These are phyloP conservation scores for Porogramme epimiltina DNA, from an alignment of 1,284 basidiomycete genomes.

Conservation along the genomic window DNA sequence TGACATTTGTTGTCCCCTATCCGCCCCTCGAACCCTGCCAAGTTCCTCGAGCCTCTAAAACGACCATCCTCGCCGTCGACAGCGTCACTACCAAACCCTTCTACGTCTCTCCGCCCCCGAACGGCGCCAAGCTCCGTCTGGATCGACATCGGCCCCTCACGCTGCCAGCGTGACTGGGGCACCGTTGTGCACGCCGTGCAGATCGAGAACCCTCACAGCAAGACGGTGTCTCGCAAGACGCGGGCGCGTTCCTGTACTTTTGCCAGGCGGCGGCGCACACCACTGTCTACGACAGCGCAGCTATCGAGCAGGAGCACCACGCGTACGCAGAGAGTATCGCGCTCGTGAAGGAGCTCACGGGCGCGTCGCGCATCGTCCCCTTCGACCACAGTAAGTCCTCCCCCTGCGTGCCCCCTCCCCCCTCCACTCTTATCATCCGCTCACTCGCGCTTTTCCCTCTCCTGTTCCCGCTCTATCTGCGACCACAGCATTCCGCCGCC, in stretches of 20 bases:
- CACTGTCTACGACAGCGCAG: conserved; percentile 47
- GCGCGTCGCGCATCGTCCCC: conserved; percentile 56
- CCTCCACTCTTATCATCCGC: no score
- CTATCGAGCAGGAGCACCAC: conserved; percentile 46
- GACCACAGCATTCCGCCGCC: conserved; percentile 44
- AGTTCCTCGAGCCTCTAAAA: neutral
- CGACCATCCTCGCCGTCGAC: conserved; percentile 18
- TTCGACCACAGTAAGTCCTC: conserved; percentile 72
- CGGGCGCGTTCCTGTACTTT: conserved; percentile 52
- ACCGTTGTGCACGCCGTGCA: conserved; percentile 32
- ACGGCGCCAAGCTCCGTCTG: conserved; percentile 33
- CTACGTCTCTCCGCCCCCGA: conserved; percentile 34
- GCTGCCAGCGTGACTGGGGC: conserved; percentile 29
- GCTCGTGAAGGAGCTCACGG: conserved; percentile 61
- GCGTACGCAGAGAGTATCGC: conserved; percentile 64
- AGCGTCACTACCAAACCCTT: conserved; percentile 25
- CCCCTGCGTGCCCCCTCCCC: no score
- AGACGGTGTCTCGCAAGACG: conserved; percentile 39
- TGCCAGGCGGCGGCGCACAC: conserved; percentile 44
- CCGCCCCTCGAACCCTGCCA: no score
- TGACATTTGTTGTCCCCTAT: no score
- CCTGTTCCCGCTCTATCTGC: no score
- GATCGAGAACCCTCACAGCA: conserved; percentile 60
- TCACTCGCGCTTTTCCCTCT: neutral
- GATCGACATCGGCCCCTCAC: conserved; percentile 29